These are phyloP conservation scores for Cyberlindnera mrakii DNA, from an alignment of 805 yeast species.

Conservation along the genomic window DNA sequence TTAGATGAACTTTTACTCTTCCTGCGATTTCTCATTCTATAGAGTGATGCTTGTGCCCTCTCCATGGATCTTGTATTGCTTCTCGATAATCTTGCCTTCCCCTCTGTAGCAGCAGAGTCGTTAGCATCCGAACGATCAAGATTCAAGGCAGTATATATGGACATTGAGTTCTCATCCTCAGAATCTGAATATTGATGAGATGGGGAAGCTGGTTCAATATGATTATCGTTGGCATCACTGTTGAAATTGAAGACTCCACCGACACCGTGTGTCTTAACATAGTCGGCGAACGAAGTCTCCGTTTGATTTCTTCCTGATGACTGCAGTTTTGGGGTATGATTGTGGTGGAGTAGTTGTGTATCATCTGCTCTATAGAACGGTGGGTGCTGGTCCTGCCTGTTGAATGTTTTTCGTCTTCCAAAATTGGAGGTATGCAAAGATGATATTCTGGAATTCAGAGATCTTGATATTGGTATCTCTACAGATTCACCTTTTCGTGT, in stretches of 20 bases:
- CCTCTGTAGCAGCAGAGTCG: conserved; percentile 20
- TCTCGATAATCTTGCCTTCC: conserved; percentile 30
- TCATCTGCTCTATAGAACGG: conserved; percentile 8
- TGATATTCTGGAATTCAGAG: conserved; percentile 20
- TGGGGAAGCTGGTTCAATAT: conserved; percentile 2
- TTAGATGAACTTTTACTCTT: conserved; percentile 40
- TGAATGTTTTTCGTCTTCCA: conserved; percentile 19
- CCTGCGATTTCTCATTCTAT: conserved; percentile 54
- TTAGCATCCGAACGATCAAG: conserved; percentile 28
- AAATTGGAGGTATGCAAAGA: conserved; percentile 22
- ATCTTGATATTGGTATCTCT: conserved; percentile 48
- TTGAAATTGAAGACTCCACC: conserved; percentile 20
- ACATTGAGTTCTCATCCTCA: conserved; percentile 68
- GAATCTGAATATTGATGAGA: conserved; percentile 17
- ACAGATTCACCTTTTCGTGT: conserved; percentile 74
- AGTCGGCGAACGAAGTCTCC: conserved; percentile 22
- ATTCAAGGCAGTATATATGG: conserved; percentile 52
- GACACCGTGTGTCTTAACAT: conserved; percentile 16
- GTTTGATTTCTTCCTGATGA: conserved; percentile 3
- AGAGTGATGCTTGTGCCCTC: conserved; percentile 59
- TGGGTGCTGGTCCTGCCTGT: conserved; percentile 12
- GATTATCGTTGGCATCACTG: conserved; percentile 9
- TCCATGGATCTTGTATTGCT: conserved; percentile 44
- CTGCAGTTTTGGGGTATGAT: background rate
- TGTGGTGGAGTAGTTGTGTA: background rate